phyloP scores from a whole-genome alignment of 202 grass and related monocot species.

The Elaeis oleifera region DNA sequence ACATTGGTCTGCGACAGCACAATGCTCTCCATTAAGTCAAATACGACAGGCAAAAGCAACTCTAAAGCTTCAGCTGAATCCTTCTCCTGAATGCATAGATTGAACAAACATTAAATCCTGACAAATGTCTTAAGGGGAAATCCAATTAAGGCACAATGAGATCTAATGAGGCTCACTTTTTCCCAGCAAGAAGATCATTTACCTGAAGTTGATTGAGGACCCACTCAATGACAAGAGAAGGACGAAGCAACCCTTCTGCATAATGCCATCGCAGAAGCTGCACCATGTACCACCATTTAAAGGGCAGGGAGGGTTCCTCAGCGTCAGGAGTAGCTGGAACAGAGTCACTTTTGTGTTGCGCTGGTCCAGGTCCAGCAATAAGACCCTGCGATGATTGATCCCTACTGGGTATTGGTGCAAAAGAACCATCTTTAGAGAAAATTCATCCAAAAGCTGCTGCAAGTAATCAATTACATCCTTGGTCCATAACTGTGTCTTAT shows the following conservation, averaged over 20 bases:
- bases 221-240: constrained; percentile 68
- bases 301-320: constrained; percentile 58
- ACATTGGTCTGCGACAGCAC: constrained; percentile 77
- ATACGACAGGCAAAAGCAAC: constrained; percentile 69
- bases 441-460: constrained; percentile 83
- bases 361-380: constrained; percentile 32
- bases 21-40: constrained; percentile 70
- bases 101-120: constrained; percentile 1
- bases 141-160: background rate
- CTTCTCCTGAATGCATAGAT: constrained; percentile 55
- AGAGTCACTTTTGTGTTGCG: constrained; percentile 58
- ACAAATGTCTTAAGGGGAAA: background rate
- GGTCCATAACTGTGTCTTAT: constrained; percentile 77
- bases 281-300: constrained; percentile 94
- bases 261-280: constrained; percentile 91
- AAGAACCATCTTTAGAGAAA: constrained; percentile 58
- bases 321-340: constrained; percentile 36
- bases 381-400: constrained; percentile 64
- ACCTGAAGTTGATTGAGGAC: constrained; percentile 79
- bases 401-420: constrained; percentile 39
- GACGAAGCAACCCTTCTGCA: constrained; percentile 72
- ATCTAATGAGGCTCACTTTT: background rate
- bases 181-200: constrained; percentile 11
- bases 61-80: constrained; percentile 78
- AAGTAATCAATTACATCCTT: constrained; percentile 92